Percentiles rank a stretch among this genome's conserved stretches.
phyloP scores from a whole-genome alignment of 2,329 filamentous ascomycete genomes.

The Aspergillus sp. region DNA sequence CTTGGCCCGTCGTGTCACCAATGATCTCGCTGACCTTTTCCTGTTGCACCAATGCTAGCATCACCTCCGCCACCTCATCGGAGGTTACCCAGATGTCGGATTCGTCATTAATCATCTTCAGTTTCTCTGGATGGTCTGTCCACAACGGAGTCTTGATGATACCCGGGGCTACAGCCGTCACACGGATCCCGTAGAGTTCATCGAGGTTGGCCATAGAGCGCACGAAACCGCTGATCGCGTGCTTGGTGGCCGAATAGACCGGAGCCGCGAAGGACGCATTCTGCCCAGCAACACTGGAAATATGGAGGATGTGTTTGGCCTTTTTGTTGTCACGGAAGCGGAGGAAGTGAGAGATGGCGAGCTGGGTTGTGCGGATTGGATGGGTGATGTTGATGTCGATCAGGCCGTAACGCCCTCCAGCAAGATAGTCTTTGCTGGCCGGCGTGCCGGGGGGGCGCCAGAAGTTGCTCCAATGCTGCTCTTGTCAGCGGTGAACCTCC shows the following conservation, averaged over 20 bases:
- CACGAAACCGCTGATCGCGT: conserved; percentile 43
- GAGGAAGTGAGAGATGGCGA: conserved; percentile 45
- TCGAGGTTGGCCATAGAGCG: conserved; percentile 46
- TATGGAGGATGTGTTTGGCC: conserved; percentile 40
- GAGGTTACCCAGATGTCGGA: conserved; percentile 52
- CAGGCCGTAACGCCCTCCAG: conserved; percentile 36
- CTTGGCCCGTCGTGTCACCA: conserved; percentile 23
- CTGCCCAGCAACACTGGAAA: conserved; percentile 43
- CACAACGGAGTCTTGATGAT: conserved; percentile 55
- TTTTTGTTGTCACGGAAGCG: conserved; percentile 18
- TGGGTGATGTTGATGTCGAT: conserved; percentile 47
- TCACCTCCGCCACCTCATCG: conserved; percentile 52
- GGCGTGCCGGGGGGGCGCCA: conserved; percentile 41
- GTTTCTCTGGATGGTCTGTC: conserved; percentile 54
- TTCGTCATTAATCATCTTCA: conserved; percentile 40
- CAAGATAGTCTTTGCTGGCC: conserved; percentile 34
- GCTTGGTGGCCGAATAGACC: conserved; percentile 44
- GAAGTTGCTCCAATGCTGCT: conserved; percentile 42
- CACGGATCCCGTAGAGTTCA: conserved; percentile 43
- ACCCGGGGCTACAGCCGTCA: conserved; percentile 54
- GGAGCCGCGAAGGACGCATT: conserved; percentile 31
- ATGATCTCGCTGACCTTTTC: conserved; percentile 32
- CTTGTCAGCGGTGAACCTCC: not conserved
- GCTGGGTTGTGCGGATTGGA: conserved; percentile 45
- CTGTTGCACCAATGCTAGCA: conserved; percentile 49